phyloP scores from a whole-genome alignment of 2,329 filamentous ascomycete genomes.

The Teratosphaeriaceae sp. region DNA sequence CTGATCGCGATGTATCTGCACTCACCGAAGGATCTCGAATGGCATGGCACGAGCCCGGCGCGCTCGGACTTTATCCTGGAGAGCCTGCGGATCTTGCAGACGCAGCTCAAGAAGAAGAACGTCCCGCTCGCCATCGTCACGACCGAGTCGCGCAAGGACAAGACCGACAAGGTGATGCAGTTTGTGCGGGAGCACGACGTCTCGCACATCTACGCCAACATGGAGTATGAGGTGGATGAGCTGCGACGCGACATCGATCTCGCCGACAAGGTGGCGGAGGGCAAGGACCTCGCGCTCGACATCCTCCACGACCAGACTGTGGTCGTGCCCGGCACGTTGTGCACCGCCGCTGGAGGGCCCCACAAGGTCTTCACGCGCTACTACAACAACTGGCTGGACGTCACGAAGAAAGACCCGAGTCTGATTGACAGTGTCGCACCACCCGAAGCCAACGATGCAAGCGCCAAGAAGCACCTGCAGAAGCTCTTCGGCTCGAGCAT shows the following conservation, averaged over 20 bases:
- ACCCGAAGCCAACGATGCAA: slow-evolving; percentile 38
- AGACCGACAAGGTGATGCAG: slow-evolving; percentile 35
- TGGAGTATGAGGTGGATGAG: slow-evolving; percentile 91
- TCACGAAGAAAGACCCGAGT: slow-evolving; percentile 36
- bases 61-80: slow-evolving; percentile 44
- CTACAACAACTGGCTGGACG: slow-evolving; percentile 40
- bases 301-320: slow-evolving; percentile 46
- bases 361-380: slow-evolving; percentile 49
- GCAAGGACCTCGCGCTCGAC: slow-evolving; percentile 34
- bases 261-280: slow-evolving; percentile 29
- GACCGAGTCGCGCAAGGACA: slow-evolving; percentile 36
- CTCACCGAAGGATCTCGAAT: slow-evolving; percentile 42
- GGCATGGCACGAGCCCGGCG: slow-evolving; percentile 46
- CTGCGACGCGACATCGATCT: slow-evolving; percentile 51
- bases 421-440: slow-evolving; percentile 37
- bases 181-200: slow-evolving; percentile 40
- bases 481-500: slow-evolving; percentile 51
- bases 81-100: slow-evolving; percentile 38
- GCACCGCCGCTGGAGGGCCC: slow-evolving; percentile 37
- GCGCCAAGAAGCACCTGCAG: slow-evolving; percentile 43
- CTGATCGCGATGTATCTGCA: slow-evolving; percentile 43
- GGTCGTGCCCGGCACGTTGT: slow-evolving; percentile 40
- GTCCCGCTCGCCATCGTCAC: slow-evolving; percentile 44
- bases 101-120: slow-evolving; percentile 40
- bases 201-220: slow-evolving; percentile 46